Base-by-base conservation (phyloP, 169 alveolate genomes). In the Miamiensis avidus region DNA sequence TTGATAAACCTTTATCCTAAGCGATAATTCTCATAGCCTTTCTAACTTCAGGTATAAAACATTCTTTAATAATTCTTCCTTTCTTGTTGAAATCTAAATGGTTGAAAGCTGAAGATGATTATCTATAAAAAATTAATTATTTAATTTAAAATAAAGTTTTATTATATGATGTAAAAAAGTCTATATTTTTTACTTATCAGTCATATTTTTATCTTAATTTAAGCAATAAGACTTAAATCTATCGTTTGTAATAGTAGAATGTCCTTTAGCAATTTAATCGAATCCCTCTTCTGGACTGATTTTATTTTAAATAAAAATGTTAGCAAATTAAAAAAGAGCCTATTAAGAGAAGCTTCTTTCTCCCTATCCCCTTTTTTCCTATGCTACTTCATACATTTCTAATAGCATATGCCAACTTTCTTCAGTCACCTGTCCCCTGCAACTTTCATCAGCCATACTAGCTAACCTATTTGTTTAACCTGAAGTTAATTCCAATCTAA, bases 401-500 rank as follows among this genome's bases (percentile, higher is more conserved):
- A 49, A 49, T 49, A 49, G 20, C 20, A 11, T 20, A 11, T 11
- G 20, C 69, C 69, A 49, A 49, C 20, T 11, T 11, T 49, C 20
- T 20, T 20, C 4, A 49, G 26, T 49, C 26, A 49, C 69, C 20
- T 49, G 20, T 49, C 69, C 69, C 20, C 4, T 11, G 20, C 20
- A 4, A 49, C 20, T 49, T 49, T 49, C 20, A 49, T 49, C 69
- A 49, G 69, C 69, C 20, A 49, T 11, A 49, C 69, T 49, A 11
- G 69, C 69, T 49, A 49, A 20, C 69, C 69, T 49, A 49, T 49
- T 49, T 11, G 26, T 11, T 49, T 49, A 49, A 11, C 20, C 69
- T 49, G 4, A 20, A 49, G 69, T 49, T 49, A 49, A 49, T 49
- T 49, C 86, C 49, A 85, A 78, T 79, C 82, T 78, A 29, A 72